phyloP scores from a whole-genome alignment of 2,329 filamentous ascomycete genomes.

The Penicillium sclerotigenum region DNA sequence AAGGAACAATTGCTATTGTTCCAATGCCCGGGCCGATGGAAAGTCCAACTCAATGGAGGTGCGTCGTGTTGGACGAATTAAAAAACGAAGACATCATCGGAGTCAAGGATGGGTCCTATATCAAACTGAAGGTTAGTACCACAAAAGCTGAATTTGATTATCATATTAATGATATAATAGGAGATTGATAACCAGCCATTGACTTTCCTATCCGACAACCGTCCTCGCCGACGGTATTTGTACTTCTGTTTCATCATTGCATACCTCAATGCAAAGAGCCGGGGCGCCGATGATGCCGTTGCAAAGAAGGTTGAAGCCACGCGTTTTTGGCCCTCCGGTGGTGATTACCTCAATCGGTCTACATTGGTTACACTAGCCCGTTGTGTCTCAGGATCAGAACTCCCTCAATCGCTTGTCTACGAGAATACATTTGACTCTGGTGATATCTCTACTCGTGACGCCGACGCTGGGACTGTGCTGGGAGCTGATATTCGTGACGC shows the following conservation, averaged over 20 bases:
- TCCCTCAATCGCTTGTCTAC: neutral
- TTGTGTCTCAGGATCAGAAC: neutral
- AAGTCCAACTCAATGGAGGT: neutral
- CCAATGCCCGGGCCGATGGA: neutral
- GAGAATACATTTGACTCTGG: neutral
- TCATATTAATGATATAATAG: neutral
- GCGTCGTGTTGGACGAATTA: neutral
- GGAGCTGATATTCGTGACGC: neutral
- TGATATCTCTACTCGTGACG: neutral
- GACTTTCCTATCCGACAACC: slow-evolving; percentile 13
- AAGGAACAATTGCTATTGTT: neutral
- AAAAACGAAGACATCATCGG: neutral
- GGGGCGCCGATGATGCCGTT: neutral
- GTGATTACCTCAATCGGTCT: neutral
- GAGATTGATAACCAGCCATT: slow-evolving; percentile 1
- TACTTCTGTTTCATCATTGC: slow-evolving; percentile 23
- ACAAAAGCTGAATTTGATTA: neutral
- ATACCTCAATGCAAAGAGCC: slow-evolving; percentile 4
- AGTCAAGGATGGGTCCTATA: neutral
- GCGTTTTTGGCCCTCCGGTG: neutral
- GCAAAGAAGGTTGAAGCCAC: neutral
- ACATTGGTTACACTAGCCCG: neutral
- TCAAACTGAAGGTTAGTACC: neutral
- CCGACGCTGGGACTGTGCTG: neutral
- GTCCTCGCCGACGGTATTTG: slow-evolving; percentile 19